phyloP scores from a whole-genome alignment of 2,329 filamentous ascomycete species.

The Pseudocercospora musae region DNA sequence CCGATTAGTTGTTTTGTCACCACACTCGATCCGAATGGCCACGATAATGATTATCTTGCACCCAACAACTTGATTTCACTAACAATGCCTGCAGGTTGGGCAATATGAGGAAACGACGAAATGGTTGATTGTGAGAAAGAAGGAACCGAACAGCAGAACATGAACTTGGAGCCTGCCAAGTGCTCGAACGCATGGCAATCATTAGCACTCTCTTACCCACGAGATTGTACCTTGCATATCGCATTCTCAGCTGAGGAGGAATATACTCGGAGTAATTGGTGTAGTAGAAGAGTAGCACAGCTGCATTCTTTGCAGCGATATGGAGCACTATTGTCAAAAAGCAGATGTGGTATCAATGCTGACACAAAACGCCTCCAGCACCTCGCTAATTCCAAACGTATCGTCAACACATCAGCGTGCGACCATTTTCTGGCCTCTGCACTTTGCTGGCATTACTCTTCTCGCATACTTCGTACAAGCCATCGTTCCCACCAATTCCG shows the following conservation, averaged over 20 bases:
- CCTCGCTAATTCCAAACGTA: slow-evolving; percentile 14
- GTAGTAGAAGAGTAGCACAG: not conserved
- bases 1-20: too few relatives aligned
- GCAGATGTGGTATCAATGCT: slow-evolving; percentile 12
- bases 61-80: too few relatives aligned
- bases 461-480: slow-evolving; percentile 39
- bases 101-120: too few relatives aligned
- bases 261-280: too few relatives aligned
- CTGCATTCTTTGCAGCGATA: not conserved
- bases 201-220: not conserved
- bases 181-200: not conserved
- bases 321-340: slow-evolving; percentile 3
- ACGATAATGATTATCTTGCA: too few relatives aligned
- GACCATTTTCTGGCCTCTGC: not conserved
- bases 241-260: not conserved
- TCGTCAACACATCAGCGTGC: slow-evolving; percentile 4
- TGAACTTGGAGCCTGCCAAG: not conserved
- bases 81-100: too few relatives aligned
- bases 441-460: slow-evolving; percentile 16
- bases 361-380: slow-evolving; percentile 13
- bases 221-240: not conserved
- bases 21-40: too few relatives aligned
- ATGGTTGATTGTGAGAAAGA: too few relatives aligned
- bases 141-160: too few relatives aligned
- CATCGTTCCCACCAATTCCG: slow-evolving; percentile 60